phyloP scores from a whole-genome alignment of 805 yeast genomes.

The Dipodascus albidus region DNA sequence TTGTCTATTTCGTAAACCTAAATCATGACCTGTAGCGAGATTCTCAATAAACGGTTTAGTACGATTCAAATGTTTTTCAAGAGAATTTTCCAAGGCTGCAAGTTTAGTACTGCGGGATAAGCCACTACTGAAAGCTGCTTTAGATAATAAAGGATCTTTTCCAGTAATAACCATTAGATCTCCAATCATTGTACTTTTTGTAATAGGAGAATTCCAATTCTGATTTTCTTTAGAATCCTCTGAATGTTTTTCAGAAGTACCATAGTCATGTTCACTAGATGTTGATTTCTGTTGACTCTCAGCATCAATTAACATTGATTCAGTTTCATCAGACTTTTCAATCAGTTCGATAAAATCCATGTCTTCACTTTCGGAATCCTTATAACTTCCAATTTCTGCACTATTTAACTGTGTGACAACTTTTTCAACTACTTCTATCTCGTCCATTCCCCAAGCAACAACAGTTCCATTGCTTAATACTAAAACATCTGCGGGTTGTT shows the following conservation, averaged over 20 bases:
- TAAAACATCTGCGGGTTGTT: constrained; percentile 41
- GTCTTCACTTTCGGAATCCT: constrained; percentile 65
- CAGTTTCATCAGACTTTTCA: constrained; percentile 2
- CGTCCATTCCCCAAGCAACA: constrained; percentile 74
- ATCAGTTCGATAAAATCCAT: constrained; percentile 57
- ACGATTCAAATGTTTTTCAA: constrained; percentile 55
- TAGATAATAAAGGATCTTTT: constrained; percentile 43
- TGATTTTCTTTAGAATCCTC: background rate
- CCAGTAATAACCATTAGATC: constrained; percentile 64
- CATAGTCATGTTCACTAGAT: too few relatives aligned
- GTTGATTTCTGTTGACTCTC: constrained; percentile 8
- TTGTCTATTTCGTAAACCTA: constrained; percentile 38
- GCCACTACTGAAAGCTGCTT: constrained; percentile 83
- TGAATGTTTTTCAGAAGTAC: background rate
- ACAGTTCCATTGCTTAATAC: constrained; percentile 67
- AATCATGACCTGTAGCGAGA: constrained; percentile 46
- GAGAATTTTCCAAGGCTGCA: constrained; percentile 61
- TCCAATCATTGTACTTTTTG: constrained; percentile 39
- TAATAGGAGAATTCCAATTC: constrained; percentile 13
- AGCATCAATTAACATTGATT: constrained; percentile 2
- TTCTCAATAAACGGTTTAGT: constrained; percentile 56
- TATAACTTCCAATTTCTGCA: constrained; percentile 38
- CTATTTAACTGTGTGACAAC: constrained; percentile 35
- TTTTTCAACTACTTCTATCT: constrained; percentile 31
- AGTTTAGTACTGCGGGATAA: constrained; percentile 77